phyloP scores from a whole-genome alignment of 352 stramenopile species.

The Phytophthora multivora region DNA sequence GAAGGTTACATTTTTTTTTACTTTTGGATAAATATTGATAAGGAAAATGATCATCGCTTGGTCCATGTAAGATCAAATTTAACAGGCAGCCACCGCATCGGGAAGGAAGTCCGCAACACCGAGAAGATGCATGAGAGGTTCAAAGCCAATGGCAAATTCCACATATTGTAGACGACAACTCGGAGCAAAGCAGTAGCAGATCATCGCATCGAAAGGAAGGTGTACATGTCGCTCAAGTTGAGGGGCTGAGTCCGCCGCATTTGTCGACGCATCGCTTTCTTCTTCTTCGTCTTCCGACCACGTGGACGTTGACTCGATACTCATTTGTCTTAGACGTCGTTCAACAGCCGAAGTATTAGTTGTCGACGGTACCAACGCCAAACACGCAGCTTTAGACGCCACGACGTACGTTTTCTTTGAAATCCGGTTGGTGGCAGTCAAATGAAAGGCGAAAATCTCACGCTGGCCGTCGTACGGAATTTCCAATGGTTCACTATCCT shows the following conservation, averaged over 20 bases:
- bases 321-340: conserved; percentile 23
- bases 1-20: conserved; percentile 19
- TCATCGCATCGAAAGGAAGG: conserved; percentile 77
- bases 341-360: conserved; percentile 9
- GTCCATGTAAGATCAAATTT: background rate
- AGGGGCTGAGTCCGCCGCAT: background rate
- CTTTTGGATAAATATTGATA: conserved; percentile 25
- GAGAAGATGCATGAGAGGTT: conserved; percentile 79
- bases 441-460: conserved; percentile 63
- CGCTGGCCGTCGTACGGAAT: conserved; percentile 66
- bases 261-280: conserved; percentile 7
- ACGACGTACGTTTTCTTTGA: conserved; percentile 66
- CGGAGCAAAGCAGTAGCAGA: conserved; percentile 82
- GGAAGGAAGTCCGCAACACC: conserved; percentile 65
- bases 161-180: conserved; percentile 72
- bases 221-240: conserved; percentile 74
- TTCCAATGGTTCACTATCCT: conserved; percentile 59
- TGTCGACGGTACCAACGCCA: conserved; percentile 41
- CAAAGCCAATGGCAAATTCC: conserved; percentile 88
- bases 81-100: conserved; percentile 15
- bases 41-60: conserved; percentile 1
- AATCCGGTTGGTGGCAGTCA: conserved; percentile 80
- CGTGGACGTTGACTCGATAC: conserved; percentile 18
- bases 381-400: conserved; percentile 53
- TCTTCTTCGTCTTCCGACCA: conserved; percentile 29